Percentiles rank a stretch among this genome's conserved stretches.
phyloP scores from a whole-genome alignment of 1,139 yeast genomes.

The Protomyces lactucae-debilis region DNA sequence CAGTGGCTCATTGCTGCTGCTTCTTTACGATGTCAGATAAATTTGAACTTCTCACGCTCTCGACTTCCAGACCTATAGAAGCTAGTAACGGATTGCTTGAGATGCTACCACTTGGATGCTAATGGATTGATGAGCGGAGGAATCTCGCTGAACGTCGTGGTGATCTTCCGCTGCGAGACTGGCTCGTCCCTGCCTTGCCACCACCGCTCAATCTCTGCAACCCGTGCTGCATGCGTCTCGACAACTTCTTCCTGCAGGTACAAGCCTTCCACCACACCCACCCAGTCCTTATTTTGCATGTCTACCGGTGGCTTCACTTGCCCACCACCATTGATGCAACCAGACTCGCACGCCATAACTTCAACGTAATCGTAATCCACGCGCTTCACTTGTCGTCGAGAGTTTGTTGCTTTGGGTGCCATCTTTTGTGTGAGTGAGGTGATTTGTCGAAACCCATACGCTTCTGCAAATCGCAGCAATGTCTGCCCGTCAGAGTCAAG shows the following conservation, averaged over 20 bases:
- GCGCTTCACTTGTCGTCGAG: conserved; percentile 50
- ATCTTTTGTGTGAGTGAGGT: conserved; percentile 85
- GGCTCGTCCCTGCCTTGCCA: conserved; percentile 6
- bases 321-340: conserved; percentile 97
- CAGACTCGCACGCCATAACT: conserved; percentile 97
- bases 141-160: conserved; percentile 16
- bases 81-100: too few species aligned
- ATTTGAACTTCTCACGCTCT: too few species aligned
- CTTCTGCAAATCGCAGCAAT: conserved; percentile 28
- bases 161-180: conserved; percentile 1
- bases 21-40: too few species aligned
- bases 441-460: conserved; percentile 53
- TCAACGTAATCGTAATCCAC: conserved; percentile 76
- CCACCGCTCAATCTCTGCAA: conserved; percentile 11
- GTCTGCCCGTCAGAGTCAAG: conserved; percentile 39
- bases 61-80: too few species aligned
- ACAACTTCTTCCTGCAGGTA: conserved; percentile 6
- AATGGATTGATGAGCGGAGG: conserved; percentile 20
- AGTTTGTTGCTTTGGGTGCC: conserved; percentile 40
- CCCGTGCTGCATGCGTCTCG: not conserved
- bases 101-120: conserved; percentile 16
- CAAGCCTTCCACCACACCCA: conserved; percentile 22
- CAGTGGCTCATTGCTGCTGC: too few species aligned
- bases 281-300: conserved; percentile 23
- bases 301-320: conserved; percentile 46